Evolutionary conservation across 352 stramenopile species (phyloP), one percentile per base, ranked within the genome.

Genomic region (Thraustochytrium striatum): DNA sequence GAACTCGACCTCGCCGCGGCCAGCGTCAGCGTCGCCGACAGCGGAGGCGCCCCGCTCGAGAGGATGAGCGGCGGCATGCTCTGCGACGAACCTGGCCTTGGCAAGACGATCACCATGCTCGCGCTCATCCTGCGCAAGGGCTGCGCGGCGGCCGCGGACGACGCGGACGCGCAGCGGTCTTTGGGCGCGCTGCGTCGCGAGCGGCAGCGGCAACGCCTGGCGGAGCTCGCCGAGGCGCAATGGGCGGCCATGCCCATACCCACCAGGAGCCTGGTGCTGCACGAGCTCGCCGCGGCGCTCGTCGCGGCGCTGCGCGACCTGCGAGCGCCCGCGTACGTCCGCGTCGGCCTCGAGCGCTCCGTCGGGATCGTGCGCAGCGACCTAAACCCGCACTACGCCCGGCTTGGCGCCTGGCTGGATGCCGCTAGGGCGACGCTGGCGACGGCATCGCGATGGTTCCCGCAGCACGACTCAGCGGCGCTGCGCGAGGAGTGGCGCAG

Each of bases 21-120:
- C 41, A 9, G n/a, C 25, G 65, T 75, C 32, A 35, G 25, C 32
- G 32, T 19, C 16, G 43, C 44, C 3, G 1, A 47, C 52, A 8
- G 11, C 5, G 8, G 70, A 9, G 13, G 16, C 57, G 32, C 38
- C 11, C 36, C 41, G 19, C 5, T n/a, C 7, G 28, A 32, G 28
- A 52, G 28, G 9, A 30, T 72, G 11, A 25, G 79, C 25, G 88
- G 88, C 25, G 88, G 88, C 0, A 79, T 94, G 50, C 81, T 95
- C 9, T 92, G 86, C 72, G 91, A 95, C 83, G 90, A 94, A 83
- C 90, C 90, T 44, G 90, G 91, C 1, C 84, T 95, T 28, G 91
- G 89, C 19, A 96, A 96, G 82, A 94, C 91, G 39, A 89, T 95
- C 52, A 93, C 90, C 2, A 83, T 92, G 9, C 68, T 79, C 84